phyloP scores from a whole-genome alignment of 805 yeast genomes.

The Lipomyces spencermartinsiae region DNA sequence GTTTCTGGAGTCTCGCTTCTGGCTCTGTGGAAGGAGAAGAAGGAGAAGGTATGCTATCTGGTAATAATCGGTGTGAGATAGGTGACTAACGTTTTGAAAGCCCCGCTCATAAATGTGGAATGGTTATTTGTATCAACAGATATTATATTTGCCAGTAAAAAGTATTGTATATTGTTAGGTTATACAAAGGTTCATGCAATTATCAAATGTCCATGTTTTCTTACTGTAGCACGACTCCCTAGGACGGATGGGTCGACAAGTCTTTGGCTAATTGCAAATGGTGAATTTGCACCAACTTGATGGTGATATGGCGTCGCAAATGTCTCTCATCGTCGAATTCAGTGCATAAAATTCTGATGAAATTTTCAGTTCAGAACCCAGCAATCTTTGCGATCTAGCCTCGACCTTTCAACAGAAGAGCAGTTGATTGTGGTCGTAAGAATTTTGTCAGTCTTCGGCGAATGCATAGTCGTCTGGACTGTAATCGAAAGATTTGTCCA shows the following conservation, averaged over 20 bases:
- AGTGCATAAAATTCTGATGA: too few relatives aligned
- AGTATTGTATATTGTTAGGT: slow-evolving; percentile 3
- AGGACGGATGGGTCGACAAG: too few relatives aligned
- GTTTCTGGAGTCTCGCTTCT: slow-evolving; percentile 99
- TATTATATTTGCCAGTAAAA: neutral
- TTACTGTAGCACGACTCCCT: too few relatives aligned
- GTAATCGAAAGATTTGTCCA: too few relatives aligned
- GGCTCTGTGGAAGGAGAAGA: slow-evolving; percentile 99
- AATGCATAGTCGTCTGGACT: too few relatives aligned
- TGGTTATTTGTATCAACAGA: slow-evolving; percentile 5
- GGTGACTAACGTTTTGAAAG: neutral
- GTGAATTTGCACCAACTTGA: too few relatives aligned
- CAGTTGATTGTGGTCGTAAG: too few relatives aligned
- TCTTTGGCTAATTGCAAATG: neutral
- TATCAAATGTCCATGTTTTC: neutral
- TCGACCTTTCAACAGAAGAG: too few relatives aligned
- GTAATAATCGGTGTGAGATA: neutral
- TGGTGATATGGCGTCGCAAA: too few relatives aligned
- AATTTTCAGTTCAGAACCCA: neutral
- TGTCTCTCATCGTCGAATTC: too few relatives aligned
- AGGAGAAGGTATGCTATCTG: slow-evolving; percentile 98
- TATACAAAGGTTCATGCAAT: neutral
- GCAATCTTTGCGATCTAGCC: neutral
- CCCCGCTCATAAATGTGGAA: neutral
- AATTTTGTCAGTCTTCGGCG: too few relatives aligned